These are phyloP conservation scores for Pyrenophora tritici-repentis DNA, from an alignment of 2,329 filamentous ascomycete species.

Conservation along the genomic window DNA sequence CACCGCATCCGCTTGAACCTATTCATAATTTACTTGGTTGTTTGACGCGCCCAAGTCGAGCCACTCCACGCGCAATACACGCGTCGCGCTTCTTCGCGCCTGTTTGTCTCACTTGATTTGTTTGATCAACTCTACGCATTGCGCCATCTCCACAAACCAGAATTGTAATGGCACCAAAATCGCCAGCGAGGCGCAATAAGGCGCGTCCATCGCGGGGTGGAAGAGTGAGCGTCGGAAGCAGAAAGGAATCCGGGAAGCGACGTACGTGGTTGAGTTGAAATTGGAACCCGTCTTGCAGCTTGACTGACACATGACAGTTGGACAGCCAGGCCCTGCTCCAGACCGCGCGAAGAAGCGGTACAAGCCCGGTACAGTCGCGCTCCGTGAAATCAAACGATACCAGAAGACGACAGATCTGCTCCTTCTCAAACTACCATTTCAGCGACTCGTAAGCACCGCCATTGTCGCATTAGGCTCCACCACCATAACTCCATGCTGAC, in stretches of 20 bases:
- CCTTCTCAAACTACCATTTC: slow-evolving; percentile 96
- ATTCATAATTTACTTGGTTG: not conserved
- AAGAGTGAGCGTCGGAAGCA: slow-evolving; percentile 20
- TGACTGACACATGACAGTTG: slow-evolving; percentile 25
- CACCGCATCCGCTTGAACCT: not conserved
- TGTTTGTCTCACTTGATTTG: no score
- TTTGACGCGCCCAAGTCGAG: slow-evolving; percentile 15
- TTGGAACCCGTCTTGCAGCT: not conserved
- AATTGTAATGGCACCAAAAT: slow-evolving; percentile 29
- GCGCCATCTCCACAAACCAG: not conserved
- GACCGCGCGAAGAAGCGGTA: slow-evolving; percentile 48
- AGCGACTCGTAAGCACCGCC: slow-evolving; percentile 70
- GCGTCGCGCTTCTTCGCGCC: not conserved
- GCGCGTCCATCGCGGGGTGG: slow-evolving; percentile 43
- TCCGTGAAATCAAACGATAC: slow-evolving; percentile 98
- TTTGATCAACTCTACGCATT: not conserved
- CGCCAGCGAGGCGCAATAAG: slow-evolving; percentile 33
- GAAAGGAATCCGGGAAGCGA: slow-evolving; percentile 28
- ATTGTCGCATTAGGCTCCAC: no score
- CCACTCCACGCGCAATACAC: slow-evolving; percentile 4
- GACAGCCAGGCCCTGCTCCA: slow-evolving; percentile 42
- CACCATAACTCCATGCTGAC: no score
- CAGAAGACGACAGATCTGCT: slow-evolving; percentile 96
- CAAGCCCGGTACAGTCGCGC: slow-evolving; percentile 79
- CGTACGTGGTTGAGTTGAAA: slow-evolving; percentile 16